Base-by-base conservation (phyloP, 805 yeast species). In the Metschnikowia baotianmanensis region DNA sequence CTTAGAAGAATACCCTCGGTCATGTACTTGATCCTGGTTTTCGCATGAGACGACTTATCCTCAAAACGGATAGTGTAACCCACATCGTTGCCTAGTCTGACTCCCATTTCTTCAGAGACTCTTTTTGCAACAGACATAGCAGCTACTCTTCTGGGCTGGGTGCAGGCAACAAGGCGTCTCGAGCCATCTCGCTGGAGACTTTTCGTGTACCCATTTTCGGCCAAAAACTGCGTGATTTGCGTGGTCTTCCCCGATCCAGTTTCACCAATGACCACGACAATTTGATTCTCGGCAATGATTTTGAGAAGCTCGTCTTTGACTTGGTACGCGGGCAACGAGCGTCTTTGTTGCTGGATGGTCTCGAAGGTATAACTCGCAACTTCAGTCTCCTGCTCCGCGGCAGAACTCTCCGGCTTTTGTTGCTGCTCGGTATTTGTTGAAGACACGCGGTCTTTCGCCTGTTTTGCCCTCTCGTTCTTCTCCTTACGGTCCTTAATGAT, bases 191-290 rank as follows among this genome's bases (percentile, higher is more conserved):
- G n/a, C 5, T 91, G 90, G 38, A 69, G 67, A 51, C 88, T 69
- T 56, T 88, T 96, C 13, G 97, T 96, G 76, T 91, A 77, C 53
- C 90, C 98, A 61, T 93, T 97, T 56, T 78, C 88, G 36, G 83
- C 69, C 17, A 91, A 96, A 65, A 90, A 93, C 66, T 91, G 99
- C 3, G 99, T 98, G 48, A 91, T 90, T 69, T 91, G 99, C 1
- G 99, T 91, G 19, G 98, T 91, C 65, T 91, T 91, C 78, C 99
- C 99, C 22, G 96, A 88, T 70, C 99, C 99, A 5, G 99, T 91
- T 62, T 91, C 99, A 72, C 99, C 99, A 38, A 93, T 98, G 64
- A 93, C 88, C 26, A 91, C 98, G 95, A 93, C 85, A 59, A 91
- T 86, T 66, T 91, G 99, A 27, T 91, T 81, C 16, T 76, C 68